Conservation (phyloP, 2,329 filamentous ascomycete genomes). For the Diaporthe ilicicola region DNA sequence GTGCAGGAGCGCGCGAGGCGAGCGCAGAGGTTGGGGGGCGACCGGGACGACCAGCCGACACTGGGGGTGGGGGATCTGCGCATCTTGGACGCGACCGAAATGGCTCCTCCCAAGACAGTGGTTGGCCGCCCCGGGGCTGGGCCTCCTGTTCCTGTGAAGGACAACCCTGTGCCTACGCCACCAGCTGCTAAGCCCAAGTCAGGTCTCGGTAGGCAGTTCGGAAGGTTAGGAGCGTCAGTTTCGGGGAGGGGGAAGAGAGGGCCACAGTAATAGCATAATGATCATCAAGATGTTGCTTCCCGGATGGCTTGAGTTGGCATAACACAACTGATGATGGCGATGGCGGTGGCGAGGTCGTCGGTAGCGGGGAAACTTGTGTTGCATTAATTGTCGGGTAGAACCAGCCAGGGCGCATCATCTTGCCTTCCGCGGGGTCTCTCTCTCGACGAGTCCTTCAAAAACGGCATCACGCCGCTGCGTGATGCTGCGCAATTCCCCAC, state of each 20-base stretch:
- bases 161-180: slow-evolving; percentile 52
- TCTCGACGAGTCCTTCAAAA: slow-evolving; percentile 77
- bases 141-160: slow-evolving; percentile 59
- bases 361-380: not conserved
- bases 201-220: slow-evolving; percentile 73
- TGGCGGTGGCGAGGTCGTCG: not conserved
- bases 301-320: not conserved
- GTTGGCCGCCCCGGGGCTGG: slow-evolving; percentile 44
- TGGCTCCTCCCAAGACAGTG: slow-evolving; percentile 45
- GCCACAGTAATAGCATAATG: slow-evolving; percentile 40
- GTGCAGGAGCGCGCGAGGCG: slow-evolving; percentile 88
- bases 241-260: slow-evolving; percentile 68
- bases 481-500: slow-evolving; percentile 69
- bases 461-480: slow-evolving; percentile 73
- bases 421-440: slow-evolving; percentile 62
- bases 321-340: not conserved
- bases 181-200: slow-evolving; percentile 66
- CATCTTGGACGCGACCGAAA: slow-evolving; percentile 50
- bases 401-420: slow-evolving; percentile 37
- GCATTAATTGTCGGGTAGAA: not conserved
- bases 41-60: slow-evolving; percentile 55
- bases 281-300: not conserved
- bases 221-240: slow-evolving; percentile 75
- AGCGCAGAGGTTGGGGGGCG: slow-evolving; percentile 66
- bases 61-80: slow-evolving; percentile 49